These are phyloP conservation scores for Jimgerdemannia lactiflua DNA, from an alignment of 192 early-diverging fungal species.

Conservation along the genomic window DNA sequence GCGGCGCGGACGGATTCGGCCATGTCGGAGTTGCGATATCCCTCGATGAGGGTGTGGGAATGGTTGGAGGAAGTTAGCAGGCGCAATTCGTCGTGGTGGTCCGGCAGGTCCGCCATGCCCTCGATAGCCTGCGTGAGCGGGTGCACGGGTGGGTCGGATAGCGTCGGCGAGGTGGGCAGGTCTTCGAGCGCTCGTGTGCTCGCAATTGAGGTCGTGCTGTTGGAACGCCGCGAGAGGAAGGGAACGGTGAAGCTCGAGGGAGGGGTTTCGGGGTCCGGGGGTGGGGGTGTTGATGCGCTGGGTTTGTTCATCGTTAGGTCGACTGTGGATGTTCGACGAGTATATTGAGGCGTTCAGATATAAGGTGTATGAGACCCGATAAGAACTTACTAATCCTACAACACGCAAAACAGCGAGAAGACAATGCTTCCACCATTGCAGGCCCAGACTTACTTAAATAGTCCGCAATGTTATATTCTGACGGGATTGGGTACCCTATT, in stretches of 20 bases:
- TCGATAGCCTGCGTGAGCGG: conserved; percentile 7
- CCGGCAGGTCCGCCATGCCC: background rate
- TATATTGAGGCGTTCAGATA: conserved; percentile 14
- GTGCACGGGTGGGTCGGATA: background rate
- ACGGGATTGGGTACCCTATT: conserved; percentile 66
- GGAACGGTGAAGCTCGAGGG: conserved; percentile 19
- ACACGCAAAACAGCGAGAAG: conserved; percentile 28
- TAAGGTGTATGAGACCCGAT: conserved; percentile 13
- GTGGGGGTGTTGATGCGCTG: conserved; percentile 17
- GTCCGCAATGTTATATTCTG: conserved; percentile 80
- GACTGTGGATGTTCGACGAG: conserved; percentile 11
- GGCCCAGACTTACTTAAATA: conserved; percentile 34
- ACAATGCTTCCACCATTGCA: background rate
- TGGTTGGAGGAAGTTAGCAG: conserved; percentile 25
- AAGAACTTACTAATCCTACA: background rate
- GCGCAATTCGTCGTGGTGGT: conserved; percentile 14
- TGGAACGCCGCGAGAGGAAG: conserved; percentile 5
- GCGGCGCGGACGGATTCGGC: conserved; percentile 5
- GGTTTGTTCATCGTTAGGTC: conserved; percentile 33
- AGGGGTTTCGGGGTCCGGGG: conserved; percentile 7
- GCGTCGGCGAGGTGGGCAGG: conserved; percentile 5
- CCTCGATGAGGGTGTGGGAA: conserved; percentile 18
- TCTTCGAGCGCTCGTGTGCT: conserved; percentile 17
- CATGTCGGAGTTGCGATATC: conserved; percentile 15
- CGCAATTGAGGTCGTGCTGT: conserved; percentile 14